Conservation (phyloP, 2,329 filamentous ascomycete genomes). For the Fusarium fujikuroi region DNA sequence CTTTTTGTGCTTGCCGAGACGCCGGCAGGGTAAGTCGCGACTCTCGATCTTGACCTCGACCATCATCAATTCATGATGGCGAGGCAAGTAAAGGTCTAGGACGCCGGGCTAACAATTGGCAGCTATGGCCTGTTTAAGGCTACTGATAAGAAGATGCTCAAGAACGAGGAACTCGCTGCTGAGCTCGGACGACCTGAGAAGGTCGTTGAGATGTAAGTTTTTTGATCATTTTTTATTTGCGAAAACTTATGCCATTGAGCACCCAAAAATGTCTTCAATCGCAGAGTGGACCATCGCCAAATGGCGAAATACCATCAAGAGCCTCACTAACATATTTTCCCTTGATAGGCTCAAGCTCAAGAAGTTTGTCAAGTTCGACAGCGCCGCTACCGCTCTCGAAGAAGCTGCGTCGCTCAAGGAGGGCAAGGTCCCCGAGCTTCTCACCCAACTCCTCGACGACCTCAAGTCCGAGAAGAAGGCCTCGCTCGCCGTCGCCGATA, state of each 20-base stretch:
- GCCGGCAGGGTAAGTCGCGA: constrained; percentile 74
- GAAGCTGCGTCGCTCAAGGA: constrained; percentile 90
- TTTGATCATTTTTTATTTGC: constrained; percentile 1
- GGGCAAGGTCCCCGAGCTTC: constrained; percentile 91
- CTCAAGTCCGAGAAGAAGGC: constrained; percentile 99
- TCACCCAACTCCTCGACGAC: constrained; percentile 82
- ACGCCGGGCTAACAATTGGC: constrained; percentile 47
- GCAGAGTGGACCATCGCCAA: constrained; percentile 14
- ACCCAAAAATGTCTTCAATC: constrained; percentile 5
- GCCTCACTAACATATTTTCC: constrained; percentile 8
- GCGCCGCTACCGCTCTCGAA: constrained; percentile 87
- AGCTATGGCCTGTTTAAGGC: constrained; percentile 99
- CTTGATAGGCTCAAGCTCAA: constrained; percentile 84
- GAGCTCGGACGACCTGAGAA: constrained; percentile 84
- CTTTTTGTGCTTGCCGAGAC: constrained; percentile 95
- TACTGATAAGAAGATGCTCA: constrained; percentile 97
- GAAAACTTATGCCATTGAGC: constrained; percentile 7
- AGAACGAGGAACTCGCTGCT: constrained; percentile 81
- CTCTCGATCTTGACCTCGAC: constrained; percentile 13
- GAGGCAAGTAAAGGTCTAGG: constrained; percentile 16
- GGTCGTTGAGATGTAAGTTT: constrained; percentile 81
- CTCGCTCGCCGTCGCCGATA: constrained; percentile 91
- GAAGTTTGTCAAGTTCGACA: constrained; percentile 97
- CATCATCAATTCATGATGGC: constrained; percentile 8
- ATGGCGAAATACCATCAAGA: not conserved